Evolutionary conservation across 371 early-diverging fungal genomes (phyloP), one percentile per base, ranked within the genome.

Genomic region (Chytridium lagenaria): DNA sequence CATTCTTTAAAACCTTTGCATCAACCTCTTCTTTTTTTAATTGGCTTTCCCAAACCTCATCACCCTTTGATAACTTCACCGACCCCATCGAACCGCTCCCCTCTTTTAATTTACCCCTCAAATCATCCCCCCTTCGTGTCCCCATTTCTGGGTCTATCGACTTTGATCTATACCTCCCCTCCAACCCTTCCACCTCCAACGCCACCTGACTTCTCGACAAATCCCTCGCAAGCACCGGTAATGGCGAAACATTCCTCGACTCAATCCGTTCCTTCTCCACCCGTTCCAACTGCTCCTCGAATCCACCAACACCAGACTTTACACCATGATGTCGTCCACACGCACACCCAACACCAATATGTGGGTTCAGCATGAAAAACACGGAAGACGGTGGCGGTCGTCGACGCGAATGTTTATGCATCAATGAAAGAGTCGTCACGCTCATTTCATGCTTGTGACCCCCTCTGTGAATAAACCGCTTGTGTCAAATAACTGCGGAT

Each of bases 311-410:
- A 15, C n/a, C 26, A 52, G 55, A 26, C 19, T 7, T 44, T 44
- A 19, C 44, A 19, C 12, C 44, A 19, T 7, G 19, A 44, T 19
- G 44, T 7, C 44, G 44, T 19, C 44, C 44, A 44, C 12, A 44
- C 19, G 44, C 44, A 7, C 19, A 19, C 19, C 44, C 44, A 12
- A 19, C 7, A 12, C 19, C 12, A 7, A 63, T 3, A 36, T 66
- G 39, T 16, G 66, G 66, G 66, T 66, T 38, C 3, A 66, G n/a
- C 15, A 66, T 37, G n/a, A 40, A n/a, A 26, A 66, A 66, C 2
- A 66, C 66, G 30, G 66, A 66, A 16, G 40, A 40, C 15, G 66
- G 66, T 37, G 66, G 40, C 44, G 40, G 2, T 19, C 66, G 37
- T 2, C 66, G 37, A n/a, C 44, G 5, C 2, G 66, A 10, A 5